phyloP scores from a whole-genome alignment of 495 filamentous ascomycete species.

The Penicillium atrosanguineum region DNA sequence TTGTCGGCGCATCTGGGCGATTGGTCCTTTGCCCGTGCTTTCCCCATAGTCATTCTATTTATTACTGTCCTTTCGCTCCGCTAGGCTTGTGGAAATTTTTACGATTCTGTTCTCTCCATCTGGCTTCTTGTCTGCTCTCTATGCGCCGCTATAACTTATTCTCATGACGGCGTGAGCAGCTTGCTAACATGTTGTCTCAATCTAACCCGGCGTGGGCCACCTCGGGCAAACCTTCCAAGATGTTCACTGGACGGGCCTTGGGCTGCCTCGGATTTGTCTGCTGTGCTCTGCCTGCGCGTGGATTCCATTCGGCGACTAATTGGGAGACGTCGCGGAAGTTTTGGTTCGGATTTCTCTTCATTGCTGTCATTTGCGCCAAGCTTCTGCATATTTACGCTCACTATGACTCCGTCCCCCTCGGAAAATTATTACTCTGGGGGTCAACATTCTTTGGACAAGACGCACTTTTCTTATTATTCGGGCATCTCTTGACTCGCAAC shows the following conservation, averaged over 20 bases:
- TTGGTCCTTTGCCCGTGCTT: conserved; percentile 1
- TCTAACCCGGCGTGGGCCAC: conserved; percentile 3
- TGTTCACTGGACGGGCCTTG: conserved; percentile 5
- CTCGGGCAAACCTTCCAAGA: not conserved
- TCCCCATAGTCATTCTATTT: conserved; percentile 20
- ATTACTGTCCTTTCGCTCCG: conserved; percentile 3
- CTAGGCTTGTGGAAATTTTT: not conserved
- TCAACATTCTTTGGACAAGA: conserved; percentile 31
- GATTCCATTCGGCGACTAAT: not conserved
- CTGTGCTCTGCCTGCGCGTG: conserved; percentile 16
- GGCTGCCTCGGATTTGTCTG: conserved; percentile 10
- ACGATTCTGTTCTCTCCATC: not conserved
- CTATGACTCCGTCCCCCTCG: conserved; percentile 16
- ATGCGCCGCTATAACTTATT: not conserved
- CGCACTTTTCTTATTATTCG: conserved; percentile 16
- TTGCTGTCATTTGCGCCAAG: conserved; percentile 25
- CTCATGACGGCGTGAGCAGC: conserved; percentile 8
- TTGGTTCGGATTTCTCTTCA: conserved; percentile 21
- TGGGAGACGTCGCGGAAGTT: conserved; percentile 18
- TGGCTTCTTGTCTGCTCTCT: not conserved
- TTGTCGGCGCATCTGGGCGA: not conserved
- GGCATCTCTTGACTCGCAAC: conserved; percentile 12
- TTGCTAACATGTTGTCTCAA: conserved; percentile 4
- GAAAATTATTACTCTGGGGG: conserved; percentile 23
- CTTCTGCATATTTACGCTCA: conserved; percentile 29